Evolutionary conservation across 2,329 filamentous ascomycete genomes (phyloP).

Genomic region (Neoscytalidium dimidiatum): DNA sequence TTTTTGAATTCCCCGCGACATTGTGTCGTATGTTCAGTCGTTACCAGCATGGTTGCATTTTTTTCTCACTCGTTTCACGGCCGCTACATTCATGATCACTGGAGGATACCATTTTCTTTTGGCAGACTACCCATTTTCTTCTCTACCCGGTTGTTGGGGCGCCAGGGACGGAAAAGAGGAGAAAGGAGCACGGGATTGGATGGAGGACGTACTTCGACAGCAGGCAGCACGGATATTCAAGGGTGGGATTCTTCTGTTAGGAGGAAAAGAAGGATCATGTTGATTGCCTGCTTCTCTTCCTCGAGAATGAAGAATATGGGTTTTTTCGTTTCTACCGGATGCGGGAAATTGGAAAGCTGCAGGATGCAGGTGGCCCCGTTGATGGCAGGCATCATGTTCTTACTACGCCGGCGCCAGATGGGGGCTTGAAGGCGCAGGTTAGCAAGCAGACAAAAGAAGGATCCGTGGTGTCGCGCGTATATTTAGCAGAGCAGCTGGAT

Average conservation of each 20-base stretch:
- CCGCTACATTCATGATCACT: not conserved
- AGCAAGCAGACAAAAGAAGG: not conserved
- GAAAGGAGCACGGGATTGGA: constrained; percentile 14
- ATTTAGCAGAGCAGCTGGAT: not conserved
- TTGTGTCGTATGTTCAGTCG: not conserved
- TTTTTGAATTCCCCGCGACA: not conserved
- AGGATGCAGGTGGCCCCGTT: not conserved
- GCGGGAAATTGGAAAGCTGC: not conserved
- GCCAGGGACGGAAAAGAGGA: constrained; percentile 13
- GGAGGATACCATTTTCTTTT: constrained; percentile 15
- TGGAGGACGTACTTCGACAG: not conserved
- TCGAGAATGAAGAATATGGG: not conserved
- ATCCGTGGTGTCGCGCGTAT: not conserved
- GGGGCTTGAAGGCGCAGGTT: not conserved
- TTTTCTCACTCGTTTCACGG: not conserved
- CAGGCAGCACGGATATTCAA: constrained; percentile 7
- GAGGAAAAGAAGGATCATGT: constrained; percentile 3
- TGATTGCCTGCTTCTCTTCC: not conserved
- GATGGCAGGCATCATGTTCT: not conserved
- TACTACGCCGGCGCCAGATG: not conserved
- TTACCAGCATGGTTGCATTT: not conserved
- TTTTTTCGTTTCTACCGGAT: not conserved
- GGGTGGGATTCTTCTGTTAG: not conserved
- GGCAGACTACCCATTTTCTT: constrained; percentile 7
- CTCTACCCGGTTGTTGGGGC: not conserved